Percentiles rank a stretch among this genome's conserved stretches.
These are phyloP conservation scores for Fusarium avenaceum DNA, from an alignment of 2,329 filamentous ascomycete species.

Conservation along the genomic window DNA sequence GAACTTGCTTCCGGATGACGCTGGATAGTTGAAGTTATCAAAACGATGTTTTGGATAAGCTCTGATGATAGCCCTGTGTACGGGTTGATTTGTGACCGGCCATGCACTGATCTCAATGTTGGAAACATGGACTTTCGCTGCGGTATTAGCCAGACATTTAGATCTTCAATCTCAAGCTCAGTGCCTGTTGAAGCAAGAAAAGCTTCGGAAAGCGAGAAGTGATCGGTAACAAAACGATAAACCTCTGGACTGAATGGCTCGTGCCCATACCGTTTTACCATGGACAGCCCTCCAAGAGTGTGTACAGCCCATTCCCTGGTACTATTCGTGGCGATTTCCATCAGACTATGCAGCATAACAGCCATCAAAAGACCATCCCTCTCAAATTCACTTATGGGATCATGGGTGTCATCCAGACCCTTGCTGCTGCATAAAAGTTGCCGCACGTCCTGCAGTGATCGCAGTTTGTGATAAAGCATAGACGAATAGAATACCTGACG, in stretches of 20 bases:
- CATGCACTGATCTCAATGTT: not conserved
- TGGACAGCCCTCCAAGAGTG: not conserved
- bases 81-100: not conserved
- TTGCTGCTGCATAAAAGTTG: not conserved
- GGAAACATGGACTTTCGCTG: not conserved
- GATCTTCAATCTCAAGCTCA: not conserved
- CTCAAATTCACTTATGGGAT: not conserved
- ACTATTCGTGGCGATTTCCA: conserved; percentile 2
- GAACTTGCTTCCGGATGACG: not conserved
- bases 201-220: not conserved
- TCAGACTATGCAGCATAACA: conserved; percentile 1
- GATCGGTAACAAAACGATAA: conserved; percentile 2
- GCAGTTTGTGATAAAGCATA: not conserved
- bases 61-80: conserved; percentile 1
- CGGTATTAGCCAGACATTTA: not conserved
- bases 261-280: conserved; percentile 1
- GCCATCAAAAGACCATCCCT: not conserved
- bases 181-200: conserved; percentile 1
- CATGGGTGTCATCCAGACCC: not conserved
- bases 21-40: not conserved
- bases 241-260: not conserved
- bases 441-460: not conserved
- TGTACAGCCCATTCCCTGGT: not conserved
- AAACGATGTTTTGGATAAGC: conserved; percentile 1
- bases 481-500: not conserved